phyloP scores from a whole-genome alignment of 495 filamentous ascomycete genomes.

The Viridothelium virens region DNA sequence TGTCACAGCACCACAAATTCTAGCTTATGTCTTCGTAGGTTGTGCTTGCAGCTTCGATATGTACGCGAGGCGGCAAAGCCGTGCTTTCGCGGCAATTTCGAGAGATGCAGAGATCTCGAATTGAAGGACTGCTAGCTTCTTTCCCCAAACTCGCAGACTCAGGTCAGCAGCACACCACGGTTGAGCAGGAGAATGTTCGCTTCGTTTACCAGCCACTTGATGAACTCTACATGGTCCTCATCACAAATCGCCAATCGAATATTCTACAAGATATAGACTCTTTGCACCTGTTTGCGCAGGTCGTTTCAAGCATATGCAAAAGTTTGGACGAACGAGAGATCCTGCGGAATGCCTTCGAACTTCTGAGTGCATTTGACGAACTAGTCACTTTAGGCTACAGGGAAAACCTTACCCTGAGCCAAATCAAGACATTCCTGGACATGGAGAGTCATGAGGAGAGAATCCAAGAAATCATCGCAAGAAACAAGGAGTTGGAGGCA shows the following conservation, averaged over 20 bases:
- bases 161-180: constrained; percentile 91
- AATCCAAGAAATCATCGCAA: constrained; percentile 55
- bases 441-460: constrained; percentile 99
- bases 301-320: constrained; percentile 92
- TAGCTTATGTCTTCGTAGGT: constrained; percentile 51
- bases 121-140: constrained; percentile 90
- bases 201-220: constrained; percentile 98
- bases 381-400: constrained; percentile 89
- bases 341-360: constrained; percentile 83
- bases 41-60: constrained; percentile 97
- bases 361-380: constrained; percentile 94
- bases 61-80: constrained; percentile 93
- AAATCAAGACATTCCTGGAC: constrained; percentile 97
- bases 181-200: constrained; percentile 98
- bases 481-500: constrained; percentile 98
- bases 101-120: constrained; percentile 89
- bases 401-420: constrained; percentile 86
- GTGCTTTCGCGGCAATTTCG: constrained; percentile 94
- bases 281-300: constrained; percentile 92
- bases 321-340: constrained; percentile 94
- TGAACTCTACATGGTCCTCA: constrained; percentile 98
- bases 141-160: constrained; percentile 96
- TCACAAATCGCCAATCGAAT: constrained; percentile 98
- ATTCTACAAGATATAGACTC: constrained; percentile 99
- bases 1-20: constrained; percentile 11